A percentile compares a stretch with the other conserved stretches of the same genome.
phyloP scores from a whole-genome alignment of 805 yeast species.

The Debaryomyces maramus region DNA sequence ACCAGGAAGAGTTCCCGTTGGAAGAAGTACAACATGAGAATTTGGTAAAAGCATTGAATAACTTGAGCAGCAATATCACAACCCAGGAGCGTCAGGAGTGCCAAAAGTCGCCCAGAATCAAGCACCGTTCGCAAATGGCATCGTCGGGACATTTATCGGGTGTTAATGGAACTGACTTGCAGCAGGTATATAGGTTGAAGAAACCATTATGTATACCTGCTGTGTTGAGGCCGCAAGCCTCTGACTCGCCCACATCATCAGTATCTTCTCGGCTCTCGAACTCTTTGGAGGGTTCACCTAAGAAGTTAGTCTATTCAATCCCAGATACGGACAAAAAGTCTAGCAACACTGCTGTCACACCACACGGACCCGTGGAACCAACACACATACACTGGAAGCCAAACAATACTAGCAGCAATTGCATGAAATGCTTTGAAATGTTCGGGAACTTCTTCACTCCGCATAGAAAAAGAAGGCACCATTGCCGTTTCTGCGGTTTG shows the following conservation, averaged over 20 bases:
- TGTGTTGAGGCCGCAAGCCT: conserved; percentile 44
- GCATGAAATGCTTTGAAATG: conserved; percentile 41
- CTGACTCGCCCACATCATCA: background rate
- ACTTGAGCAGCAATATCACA: conserved; percentile 22
- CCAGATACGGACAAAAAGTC: background rate
- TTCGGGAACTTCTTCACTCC: conserved; percentile 33
- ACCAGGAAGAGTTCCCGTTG: background rate
- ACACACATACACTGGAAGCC: conserved; percentile 56
- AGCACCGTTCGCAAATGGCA: conserved; percentile 1
- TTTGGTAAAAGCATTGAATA: conserved; percentile 20
- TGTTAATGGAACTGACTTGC: conserved; percentile 14
- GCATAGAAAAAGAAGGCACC: conserved; percentile 40
- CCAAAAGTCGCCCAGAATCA: conserved; percentile 2
- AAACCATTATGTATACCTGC: conserved; percentile 53
- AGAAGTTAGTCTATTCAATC: background rate
- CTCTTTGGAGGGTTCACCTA: conserved; percentile 6
- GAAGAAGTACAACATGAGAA: conserved; percentile 16
- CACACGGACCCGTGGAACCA: conserved; percentile 37
- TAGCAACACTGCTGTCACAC: conserved; percentile 8
- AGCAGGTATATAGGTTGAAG: conserved; percentile 49
- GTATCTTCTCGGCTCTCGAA: background rate
- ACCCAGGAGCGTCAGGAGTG: conserved; percentile 14
- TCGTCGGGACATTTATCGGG: conserved; percentile 2
- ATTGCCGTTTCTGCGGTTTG: conserved; percentile 53
- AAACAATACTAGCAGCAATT: conserved; percentile 38